These are phyloP conservation scores for Suhomyces sp. DNA, from an alignment of 805 yeast species.

Conservation along the genomic window DNA sequence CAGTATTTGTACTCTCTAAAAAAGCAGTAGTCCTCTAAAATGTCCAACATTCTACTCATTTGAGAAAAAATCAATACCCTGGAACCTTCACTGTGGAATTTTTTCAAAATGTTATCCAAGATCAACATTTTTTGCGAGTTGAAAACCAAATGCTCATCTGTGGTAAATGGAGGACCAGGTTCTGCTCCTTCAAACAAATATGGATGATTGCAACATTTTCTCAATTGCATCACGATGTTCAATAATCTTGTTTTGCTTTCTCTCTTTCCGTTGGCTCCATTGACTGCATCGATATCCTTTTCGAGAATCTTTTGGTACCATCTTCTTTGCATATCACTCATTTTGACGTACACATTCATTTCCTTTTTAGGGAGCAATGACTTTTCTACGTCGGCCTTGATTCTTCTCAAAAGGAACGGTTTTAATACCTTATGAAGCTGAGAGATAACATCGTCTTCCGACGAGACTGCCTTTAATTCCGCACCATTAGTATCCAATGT, in stretches of 20 bases:
- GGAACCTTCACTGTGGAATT: constrained; percentile 66
- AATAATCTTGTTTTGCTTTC: constrained; percentile 75
- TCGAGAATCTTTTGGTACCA: constrained; percentile 79
- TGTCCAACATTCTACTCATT: constrained; percentile 80
- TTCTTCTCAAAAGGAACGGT: constrained; percentile 74
- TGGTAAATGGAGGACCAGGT: constrained; percentile 86
- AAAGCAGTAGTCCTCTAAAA: constrained; percentile 73
- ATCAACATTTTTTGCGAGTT: constrained; percentile 73
- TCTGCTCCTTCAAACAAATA: constrained; percentile 85
- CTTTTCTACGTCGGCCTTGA: constrained; percentile 79
- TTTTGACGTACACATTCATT: constrained; percentile 67
- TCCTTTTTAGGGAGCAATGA: constrained; percentile 75
- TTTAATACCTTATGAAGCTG: constrained; percentile 74
- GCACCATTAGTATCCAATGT: constrained; percentile 26
- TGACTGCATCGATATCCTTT: constrained; percentile 81
- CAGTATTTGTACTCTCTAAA: constrained; percentile 71
- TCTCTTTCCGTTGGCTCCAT: constrained; percentile 73
- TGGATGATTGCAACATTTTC: constrained; percentile 86
- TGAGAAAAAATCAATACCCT: constrained; percentile 79
- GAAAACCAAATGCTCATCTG: constrained; percentile 77
- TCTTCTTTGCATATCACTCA: constrained; percentile 75
- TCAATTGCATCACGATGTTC: constrained; percentile 80
- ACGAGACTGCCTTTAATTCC: constrained; percentile 16
- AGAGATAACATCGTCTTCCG: constrained; percentile 53
- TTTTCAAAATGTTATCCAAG: constrained; percentile 63